Percentiles rank a stretch among this genome's conserved stretches.
phyloP scores from a whole-genome alignment of 257 asterid genomes.

The Avicennia marina region DNA sequence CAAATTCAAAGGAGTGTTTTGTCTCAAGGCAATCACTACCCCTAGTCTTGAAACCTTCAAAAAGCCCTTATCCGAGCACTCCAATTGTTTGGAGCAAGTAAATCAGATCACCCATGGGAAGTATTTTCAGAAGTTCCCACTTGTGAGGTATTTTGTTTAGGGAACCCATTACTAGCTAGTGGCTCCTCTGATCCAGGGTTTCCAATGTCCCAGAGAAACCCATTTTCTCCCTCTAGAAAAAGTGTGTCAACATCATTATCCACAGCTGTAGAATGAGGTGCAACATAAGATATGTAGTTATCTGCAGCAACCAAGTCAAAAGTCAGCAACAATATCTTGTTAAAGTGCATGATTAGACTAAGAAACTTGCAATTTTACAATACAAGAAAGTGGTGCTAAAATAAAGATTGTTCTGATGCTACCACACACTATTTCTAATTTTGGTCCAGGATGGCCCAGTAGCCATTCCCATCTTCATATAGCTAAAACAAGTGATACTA shows the following conservation, averaged over 20 bases:
- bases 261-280: slow-evolving; percentile 36
- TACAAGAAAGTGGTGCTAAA: no score
- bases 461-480: no score
- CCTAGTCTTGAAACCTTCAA: background rate
- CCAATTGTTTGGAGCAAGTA: background rate
- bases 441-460: no score
- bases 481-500: no score
- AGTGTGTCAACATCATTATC: slow-evolving; percentile 42
- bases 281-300: slow-evolving; percentile 44
- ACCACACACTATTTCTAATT: no score
- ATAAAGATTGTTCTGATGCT: no score
- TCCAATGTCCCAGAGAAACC: slow-evolving; percentile 66
- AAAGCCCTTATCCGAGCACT: background rate
- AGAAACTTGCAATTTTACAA: no score
- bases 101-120: background rate
- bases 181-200: slow-evolving; percentile 53
- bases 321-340: background rate
- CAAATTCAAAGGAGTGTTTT: background rate
- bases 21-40: background rate
- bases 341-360: no score
- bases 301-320: slow-evolving; percentile 43
- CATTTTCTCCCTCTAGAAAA: slow-evolving; percentile 57
- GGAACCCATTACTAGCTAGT: slow-evolving; percentile 46
- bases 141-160: slow-evolving; percentile 44
- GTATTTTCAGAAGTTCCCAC: slow-evolving; percentile 22